Evolutionary conservation across 23 red algal genomes (phyloP).

Genomic region (Gracilaria gracilis): DNA sequence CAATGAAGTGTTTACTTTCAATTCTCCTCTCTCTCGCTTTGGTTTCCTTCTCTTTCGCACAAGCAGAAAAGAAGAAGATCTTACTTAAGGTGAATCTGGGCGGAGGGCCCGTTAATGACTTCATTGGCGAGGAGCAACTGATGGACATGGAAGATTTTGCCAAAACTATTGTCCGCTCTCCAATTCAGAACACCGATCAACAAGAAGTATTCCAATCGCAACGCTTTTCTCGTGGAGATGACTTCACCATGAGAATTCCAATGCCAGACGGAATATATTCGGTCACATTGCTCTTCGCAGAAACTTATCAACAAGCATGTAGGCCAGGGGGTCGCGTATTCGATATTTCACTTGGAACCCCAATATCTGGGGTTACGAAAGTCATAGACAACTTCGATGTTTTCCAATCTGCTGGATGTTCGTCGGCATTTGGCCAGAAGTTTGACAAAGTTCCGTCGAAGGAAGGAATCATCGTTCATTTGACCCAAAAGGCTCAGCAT

Average conservation of each 20-base stretch:
- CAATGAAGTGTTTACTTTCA: slow-evolving; percentile 18
- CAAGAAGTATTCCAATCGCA: slow-evolving; percentile 76
- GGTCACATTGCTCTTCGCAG: slow-evolving; percentile 76
- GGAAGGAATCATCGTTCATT: slow-evolving; percentile 73
- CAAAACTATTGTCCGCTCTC: slow-evolving; percentile 49
- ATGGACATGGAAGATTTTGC: slow-evolving; percentile 71
- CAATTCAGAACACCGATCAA: slow-evolving; percentile 74
- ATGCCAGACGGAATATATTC: slow-evolving; percentile 80
- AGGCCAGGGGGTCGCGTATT: slow-evolving; percentile 73
- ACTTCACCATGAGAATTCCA: slow-evolving; percentile 74
- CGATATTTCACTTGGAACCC: slow-evolving; percentile 78
- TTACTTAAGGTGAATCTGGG: slow-evolving; percentile 80
- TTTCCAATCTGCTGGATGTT: slow-evolving; percentile 67
- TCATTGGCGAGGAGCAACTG: slow-evolving; percentile 68
- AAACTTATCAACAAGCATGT: slow-evolving; percentile 74
- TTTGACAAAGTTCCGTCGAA: slow-evolving; percentile 78
- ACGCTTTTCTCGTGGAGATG: slow-evolving; percentile 64
- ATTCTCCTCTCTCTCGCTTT: slow-evolving; percentile 1
- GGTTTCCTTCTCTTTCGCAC: background rate
- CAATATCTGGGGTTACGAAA: slow-evolving; percentile 57
- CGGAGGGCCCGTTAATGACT: slow-evolving; percentile 72
- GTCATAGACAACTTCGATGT: slow-evolving; percentile 67
- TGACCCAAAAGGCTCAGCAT: slow-evolving; percentile 58
- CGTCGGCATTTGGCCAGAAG: slow-evolving; percentile 63
- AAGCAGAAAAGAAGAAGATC: slow-evolving; percentile 55